Conservation (phyloP, 108 stramenopile species). For the Bacterosira constricta region DNA sequence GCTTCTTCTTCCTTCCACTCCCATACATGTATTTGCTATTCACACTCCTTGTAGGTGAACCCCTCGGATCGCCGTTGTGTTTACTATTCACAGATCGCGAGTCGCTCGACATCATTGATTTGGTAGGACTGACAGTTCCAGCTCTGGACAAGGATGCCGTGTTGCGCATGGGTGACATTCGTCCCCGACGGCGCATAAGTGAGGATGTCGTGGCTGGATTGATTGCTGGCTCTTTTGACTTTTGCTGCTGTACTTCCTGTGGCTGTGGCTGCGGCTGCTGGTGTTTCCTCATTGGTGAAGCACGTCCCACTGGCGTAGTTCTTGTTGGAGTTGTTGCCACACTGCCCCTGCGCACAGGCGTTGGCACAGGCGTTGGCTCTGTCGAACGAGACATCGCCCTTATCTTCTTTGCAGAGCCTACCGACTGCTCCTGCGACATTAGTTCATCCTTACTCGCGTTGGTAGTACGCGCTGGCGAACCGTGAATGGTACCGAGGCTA, state of each 20-base stretch:
- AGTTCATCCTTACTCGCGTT: neutral
- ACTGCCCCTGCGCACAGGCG: neutral
- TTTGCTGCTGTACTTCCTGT: neutral
- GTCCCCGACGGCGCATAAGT: slow-evolving; percentile 4
- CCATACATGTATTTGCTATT: neutral
- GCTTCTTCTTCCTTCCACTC: slow-evolving; percentile 21
- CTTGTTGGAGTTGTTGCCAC: neutral
- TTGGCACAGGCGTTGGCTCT: neutral
- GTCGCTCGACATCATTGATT: neutral
- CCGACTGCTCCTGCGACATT: neutral
- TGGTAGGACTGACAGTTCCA: slow-evolving; percentile 5
- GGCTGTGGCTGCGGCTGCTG: neutral
- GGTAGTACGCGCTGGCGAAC: neutral
- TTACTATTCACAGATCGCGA: too few relatives aligned
- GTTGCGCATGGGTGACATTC: slow-evolving; percentile 10
- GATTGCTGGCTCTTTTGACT: neutral
- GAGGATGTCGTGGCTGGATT: slow-evolving; percentile 6
- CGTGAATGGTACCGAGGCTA: neutral
- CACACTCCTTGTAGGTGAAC: neutral
- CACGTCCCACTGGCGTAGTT: neutral
- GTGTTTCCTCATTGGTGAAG: neutral
- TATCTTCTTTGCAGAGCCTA: neutral
- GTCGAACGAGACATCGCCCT: neutral
- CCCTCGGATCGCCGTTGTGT: too few relatives aligned
- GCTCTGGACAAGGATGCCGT: neutral